Conservation (phyloP, 768 basidiomycete genomes). For the Calocybe indica region DNA sequence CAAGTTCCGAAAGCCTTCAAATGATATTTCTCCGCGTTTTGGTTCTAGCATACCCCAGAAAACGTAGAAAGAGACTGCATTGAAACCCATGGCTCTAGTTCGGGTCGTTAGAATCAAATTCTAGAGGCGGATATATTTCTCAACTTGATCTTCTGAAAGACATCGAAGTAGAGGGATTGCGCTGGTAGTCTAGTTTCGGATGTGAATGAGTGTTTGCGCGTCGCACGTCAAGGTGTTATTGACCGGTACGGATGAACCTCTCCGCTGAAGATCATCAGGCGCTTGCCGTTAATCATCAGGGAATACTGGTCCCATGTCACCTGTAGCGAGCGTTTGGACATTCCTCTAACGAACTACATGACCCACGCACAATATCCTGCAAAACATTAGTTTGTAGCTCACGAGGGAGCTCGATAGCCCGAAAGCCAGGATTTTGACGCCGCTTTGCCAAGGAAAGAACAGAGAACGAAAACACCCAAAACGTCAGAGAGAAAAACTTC, state of each 20-base stretch:
- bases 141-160: conserved; percentile 40
- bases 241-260: conserved; percentile 39
- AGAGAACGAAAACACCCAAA: too few relatives aligned
- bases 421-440: too few relatives aligned
- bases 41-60: conserved; percentile 41
- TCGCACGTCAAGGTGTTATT: conserved; percentile 3
- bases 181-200: conserved; percentile 27
- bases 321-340: conserved; percentile 11
- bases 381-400: too few relatives aligned
- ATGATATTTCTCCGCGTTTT: conserved; percentile 44
- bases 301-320: conserved; percentile 43
- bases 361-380: too few relatives aligned
- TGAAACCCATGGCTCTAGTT: conserved; percentile 33
- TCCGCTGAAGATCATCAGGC: conserved; percentile 34
- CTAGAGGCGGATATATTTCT: background rate
- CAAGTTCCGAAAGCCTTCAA: conserved; percentile 47
- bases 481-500: too few relatives aligned
- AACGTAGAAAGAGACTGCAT: conserved; percentile 37
- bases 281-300: conserved; percentile 32
- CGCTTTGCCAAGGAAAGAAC: too few relatives aligned
- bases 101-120: background rate
- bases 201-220: background rate
- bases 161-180: conserved; percentile 35
- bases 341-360: too few relatives aligned
- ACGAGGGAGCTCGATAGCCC: too few relatives aligned